These are phyloP conservation scores for Alternaria gaisen DNA, from an alignment of 2,329 filamentous ascomycete species.

Conservation along the genomic window DNA sequence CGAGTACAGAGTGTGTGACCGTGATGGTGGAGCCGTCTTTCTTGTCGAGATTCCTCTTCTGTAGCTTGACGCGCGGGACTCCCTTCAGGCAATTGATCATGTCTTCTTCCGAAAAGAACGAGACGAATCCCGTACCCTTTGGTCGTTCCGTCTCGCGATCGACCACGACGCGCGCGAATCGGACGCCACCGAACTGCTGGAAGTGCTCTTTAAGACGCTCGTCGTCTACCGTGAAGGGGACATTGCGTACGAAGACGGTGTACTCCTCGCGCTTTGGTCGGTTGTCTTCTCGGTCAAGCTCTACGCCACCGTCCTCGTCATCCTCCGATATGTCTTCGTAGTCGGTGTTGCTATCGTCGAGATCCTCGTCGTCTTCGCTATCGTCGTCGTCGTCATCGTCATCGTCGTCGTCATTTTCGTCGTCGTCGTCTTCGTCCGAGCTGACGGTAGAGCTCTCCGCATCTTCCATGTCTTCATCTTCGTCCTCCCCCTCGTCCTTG, in stretches of 20 bases:
- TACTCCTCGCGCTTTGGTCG: constrained; percentile 68
- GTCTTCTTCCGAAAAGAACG: constrained; percentile 82
- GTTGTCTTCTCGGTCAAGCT: constrained; percentile 35
- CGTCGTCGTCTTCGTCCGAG: constrained; percentile 54
- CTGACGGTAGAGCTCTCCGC: constrained; percentile 49
- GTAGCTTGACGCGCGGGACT: constrained; percentile 66
- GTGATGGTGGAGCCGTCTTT: constrained; percentile 49
- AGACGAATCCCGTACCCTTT: constrained; percentile 93
- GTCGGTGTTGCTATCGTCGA: constrained; percentile 55
- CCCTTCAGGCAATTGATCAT: constrained; percentile 77
- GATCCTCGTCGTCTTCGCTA: constrained; percentile 45
- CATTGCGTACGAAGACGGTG: constrained; percentile 91
- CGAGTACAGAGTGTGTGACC: constrained; percentile 75
- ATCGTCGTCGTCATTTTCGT: constrained; percentile 56
- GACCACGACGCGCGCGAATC: constrained; percentile 91
- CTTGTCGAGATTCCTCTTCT: constrained; percentile 46
- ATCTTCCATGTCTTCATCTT: constrained; percentile 50
- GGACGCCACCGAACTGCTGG: constrained; percentile 81
- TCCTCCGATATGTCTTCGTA: constrained; percentile 46
- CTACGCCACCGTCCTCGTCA: constrained; percentile 53
- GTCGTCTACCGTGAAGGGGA: constrained; percentile 89
- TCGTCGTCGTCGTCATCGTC: constrained; percentile 55
- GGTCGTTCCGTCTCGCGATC: constrained; percentile 86
- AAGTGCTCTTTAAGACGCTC: constrained; percentile 87
- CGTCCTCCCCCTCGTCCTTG: constrained; percentile 51